Base-by-base conservation (phyloP, 140 eudicot genomes). In the Oenanthe javanica region DNA sequence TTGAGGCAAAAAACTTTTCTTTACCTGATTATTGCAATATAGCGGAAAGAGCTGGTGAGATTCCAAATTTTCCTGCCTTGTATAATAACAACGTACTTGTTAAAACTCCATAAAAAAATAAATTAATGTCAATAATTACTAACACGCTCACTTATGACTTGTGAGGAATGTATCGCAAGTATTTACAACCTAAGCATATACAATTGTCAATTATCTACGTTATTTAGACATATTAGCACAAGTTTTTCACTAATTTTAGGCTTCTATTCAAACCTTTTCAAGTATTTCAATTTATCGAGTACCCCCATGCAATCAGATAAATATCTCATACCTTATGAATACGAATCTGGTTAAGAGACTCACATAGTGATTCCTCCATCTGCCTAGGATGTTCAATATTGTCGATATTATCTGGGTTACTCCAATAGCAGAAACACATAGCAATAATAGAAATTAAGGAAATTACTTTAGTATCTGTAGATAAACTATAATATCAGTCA, bases 371-470 rank as follows among this genome's bases (percentile, higher is more conserved):
- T 31, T 31, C 36, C 36, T 31, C 36, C 36, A 31, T 31, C 36
- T 31, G 36, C 76, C 84, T 84, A n/a, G 92, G 93, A 63, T 90
- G 93, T 71, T 92, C 97, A 49, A 92, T 80, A 71, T 90, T 87
- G 80, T 92, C 91, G 9, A 89, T 87, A 85, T 87, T 85, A 81
- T 94, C 95, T 3, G 94, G 98, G 83, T 92, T 90, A 80, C 83
- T 90, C 98, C 98, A 94, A 82, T 83, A 86, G 84, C 98, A 92
- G 87, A 75, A 77, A 47, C 50, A 72, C 16, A 50, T 16, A 42
- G n/a, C 73, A 78, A 3, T 4, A 77, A 5, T 5, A 57, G 11
- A 40, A 11, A 23, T n/a, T 73, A 72, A 61, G 77, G 54, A 14
- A 16, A 73, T 45, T 18, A 73, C 3, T 16, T 73, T 45, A 19